These are phyloP conservation scores for Ceratobasidium theobromae DNA, from an alignment of 1,284 basidiomycete genomes.

Conservation along the genomic window DNA sequence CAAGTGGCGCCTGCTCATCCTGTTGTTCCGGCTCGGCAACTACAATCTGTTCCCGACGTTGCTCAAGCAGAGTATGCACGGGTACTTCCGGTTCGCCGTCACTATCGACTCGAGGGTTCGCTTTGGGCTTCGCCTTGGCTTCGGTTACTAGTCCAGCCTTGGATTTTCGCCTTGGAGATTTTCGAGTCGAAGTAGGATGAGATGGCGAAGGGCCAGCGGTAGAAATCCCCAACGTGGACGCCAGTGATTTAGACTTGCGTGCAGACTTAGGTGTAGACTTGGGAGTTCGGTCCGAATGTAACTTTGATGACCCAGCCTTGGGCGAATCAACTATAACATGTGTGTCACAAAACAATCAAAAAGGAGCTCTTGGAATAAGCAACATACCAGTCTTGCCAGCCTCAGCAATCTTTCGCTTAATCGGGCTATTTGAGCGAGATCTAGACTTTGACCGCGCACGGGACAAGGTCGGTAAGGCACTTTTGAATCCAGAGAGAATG, in stretches of 20 bases:
- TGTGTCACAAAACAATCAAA: neutral
- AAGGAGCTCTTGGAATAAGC: too few species aligned
- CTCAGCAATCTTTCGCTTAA: neutral
- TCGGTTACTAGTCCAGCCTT: neutral
- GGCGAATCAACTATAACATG: too few species aligned
- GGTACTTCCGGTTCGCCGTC: neutral
- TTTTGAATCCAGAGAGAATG: conserved; percentile 3
- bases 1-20: neutral
- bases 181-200: neutral
- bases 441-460: conserved; percentile 12
- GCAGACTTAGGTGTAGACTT: too few species aligned
- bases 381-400: neutral
- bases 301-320: too few species aligned
- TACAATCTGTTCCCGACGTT: neutral
- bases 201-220: neutral
- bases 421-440: conserved; percentile 16
- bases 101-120: neutral
- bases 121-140: neutral
- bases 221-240: too few species aligned
- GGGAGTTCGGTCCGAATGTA: too few species aligned
- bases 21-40: neutral
- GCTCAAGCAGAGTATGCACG: too few species aligned
- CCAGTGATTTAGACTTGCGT: too few species aligned
- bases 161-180: neutral
- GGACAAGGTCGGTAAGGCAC: neutral